Percentiles rank a stretch among this genome's conserved stretches.
Evolutionary conservation across 768 basidiomycete species (phyloP).

Genomic region (Leccinum uliginosum): DNA sequence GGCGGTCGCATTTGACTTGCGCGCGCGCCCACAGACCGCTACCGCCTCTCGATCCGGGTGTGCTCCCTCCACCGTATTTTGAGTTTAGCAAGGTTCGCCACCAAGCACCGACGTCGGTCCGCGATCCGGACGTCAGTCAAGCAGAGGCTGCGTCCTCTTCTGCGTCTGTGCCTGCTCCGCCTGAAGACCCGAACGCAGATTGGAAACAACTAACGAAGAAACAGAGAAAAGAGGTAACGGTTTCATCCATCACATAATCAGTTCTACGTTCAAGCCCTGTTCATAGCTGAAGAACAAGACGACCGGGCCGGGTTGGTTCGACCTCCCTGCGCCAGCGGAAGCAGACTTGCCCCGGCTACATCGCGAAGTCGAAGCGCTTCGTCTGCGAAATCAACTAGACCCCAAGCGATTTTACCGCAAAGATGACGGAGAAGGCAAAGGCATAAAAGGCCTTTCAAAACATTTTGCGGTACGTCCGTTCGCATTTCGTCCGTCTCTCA

Average conservation of each 20-base stretch:
- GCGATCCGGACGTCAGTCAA: conserved; percentile 59
- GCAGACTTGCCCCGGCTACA: conserved; percentile 74
- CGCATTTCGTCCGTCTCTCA: conserved; percentile 1
- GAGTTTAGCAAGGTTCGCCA: conserved; percentile 41
- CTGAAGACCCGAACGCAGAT: conserved; percentile 54
- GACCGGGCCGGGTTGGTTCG: conserved; percentile 82
- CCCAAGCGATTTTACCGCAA: conserved; percentile 90
- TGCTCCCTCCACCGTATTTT: conserved; percentile 63
- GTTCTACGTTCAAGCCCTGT: neutral
- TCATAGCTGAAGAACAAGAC: conserved; percentile 64
- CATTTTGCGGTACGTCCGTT: conserved; percentile 72
- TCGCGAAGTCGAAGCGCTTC: conserved; percentile 84
- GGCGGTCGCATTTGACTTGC: neutral
- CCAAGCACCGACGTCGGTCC: conserved; percentile 43
- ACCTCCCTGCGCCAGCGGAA: conserved; percentile 78
- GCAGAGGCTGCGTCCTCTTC: conserved; percentile 50
- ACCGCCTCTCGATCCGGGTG: conserved; percentile 63
- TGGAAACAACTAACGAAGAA: conserved; percentile 71
- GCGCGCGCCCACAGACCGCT: conserved; percentile 40
- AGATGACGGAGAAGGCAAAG: conserved; percentile 81
- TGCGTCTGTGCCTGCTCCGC: conserved; percentile 51
- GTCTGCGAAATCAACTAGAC: conserved; percentile 83
- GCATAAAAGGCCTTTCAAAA: conserved; percentile 80
- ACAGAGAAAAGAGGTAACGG: conserved; percentile 64
- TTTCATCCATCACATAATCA: neutral